Evolutionary conservation across 2,329 filamentous ascomycete genomes (phyloP), one percentile per base, ranked within the genome.

Genomic region (Cordyceps militaris): DNA sequence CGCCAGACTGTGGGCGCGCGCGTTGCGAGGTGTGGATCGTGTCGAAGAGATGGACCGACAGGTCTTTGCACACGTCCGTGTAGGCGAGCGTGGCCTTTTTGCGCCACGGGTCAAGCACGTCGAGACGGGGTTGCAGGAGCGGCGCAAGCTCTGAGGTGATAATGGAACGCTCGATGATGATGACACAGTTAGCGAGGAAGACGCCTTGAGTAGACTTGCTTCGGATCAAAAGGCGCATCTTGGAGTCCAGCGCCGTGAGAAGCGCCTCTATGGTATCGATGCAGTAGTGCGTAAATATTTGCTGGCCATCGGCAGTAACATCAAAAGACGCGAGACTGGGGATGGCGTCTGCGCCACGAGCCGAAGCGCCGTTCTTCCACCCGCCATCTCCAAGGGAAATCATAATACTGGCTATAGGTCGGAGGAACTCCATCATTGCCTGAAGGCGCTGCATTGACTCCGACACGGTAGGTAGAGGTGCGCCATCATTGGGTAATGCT

Each of bases 301-400:
- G 86, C 62, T 86, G 85, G 30, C 92, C 92, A 67, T 97, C 92
- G 3, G 92, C 91, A 14, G 89, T 86, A 34, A 97, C 86, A 66
- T 97, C 93, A 66, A 96, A 90, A 0, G 89, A 88, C 13, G 85
- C 83, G 30, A 91, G 77, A 53, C 86, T 89, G 0, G 88, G 86
- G 21, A 86, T 81, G 28, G 81, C 81, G 43, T 88, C 84, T 7
- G 81, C 83, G 3, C 80, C 80, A 11, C 82, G 81, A 10, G 80
- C 76, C 43, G 78, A 75, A 16, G 76, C 73, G 10, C 74, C 72
- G 21, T 71, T 76, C 3, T 83, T 84, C 94, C 94, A 99, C 36
- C 93, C 93, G 1, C 92, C 91, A 65, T 97, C 92, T 19, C 94
- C 94, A 10, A 99, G 75, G 0, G 92, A 96, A 28, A 94, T 86